A percentile compares a stretch with the other conserved stretches of the same genome.
Evolutionary conservation across 2,329 filamentous ascomycete species (phyloP).

Genomic region (Xylaria sp.): DNA sequence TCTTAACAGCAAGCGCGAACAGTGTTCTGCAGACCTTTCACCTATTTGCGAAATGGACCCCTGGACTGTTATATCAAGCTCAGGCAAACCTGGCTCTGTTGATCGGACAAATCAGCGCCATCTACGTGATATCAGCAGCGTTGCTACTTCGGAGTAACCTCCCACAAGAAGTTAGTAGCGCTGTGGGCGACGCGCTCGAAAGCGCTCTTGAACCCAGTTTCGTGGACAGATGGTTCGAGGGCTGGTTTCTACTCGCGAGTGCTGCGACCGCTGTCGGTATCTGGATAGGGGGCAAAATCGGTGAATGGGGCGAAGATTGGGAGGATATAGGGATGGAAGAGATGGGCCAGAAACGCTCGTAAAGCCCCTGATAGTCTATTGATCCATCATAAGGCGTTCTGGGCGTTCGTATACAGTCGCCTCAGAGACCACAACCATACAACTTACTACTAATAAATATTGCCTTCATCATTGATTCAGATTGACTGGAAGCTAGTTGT

Average conservation of each 20-base stretch:
- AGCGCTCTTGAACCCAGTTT: conserved; percentile 68
- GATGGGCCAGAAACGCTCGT: conserved; percentile 65
- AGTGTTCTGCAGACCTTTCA: conserved; percentile 81
- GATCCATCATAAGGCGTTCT: conserved; percentile 11
- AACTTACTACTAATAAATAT: no score
- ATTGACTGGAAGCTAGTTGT: no score
- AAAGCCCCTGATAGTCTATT: conserved; percentile 7
- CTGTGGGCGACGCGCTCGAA: conserved; percentile 71
- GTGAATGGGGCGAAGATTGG: conserved; percentile 50
- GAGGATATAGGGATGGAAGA: conserved; percentile 61
- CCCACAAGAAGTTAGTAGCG: conserved; percentile 68
- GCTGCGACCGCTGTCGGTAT: conserved; percentile 63
- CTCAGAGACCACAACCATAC: not conserved
- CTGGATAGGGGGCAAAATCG: conserved; percentile 62
- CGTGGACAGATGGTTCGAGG: conserved; percentile 81
- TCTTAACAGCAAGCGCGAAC: conserved; percentile 75
- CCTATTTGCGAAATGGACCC: conserved; percentile 70
- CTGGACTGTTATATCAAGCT: conserved; percentile 64
- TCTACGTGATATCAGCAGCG: conserved; percentile 78
- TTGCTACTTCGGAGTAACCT: conserved; percentile 73
- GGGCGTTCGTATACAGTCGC: conserved; percentile 7
- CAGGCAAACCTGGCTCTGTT: conserved; percentile 75
- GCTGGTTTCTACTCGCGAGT: conserved; percentile 72
- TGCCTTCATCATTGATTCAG: no score
- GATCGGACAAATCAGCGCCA: conserved; percentile 74